Base-by-base conservation (phyloP, 2,329 filamentous ascomycete genomes). In the Rasamsonia emersonii region DNA sequence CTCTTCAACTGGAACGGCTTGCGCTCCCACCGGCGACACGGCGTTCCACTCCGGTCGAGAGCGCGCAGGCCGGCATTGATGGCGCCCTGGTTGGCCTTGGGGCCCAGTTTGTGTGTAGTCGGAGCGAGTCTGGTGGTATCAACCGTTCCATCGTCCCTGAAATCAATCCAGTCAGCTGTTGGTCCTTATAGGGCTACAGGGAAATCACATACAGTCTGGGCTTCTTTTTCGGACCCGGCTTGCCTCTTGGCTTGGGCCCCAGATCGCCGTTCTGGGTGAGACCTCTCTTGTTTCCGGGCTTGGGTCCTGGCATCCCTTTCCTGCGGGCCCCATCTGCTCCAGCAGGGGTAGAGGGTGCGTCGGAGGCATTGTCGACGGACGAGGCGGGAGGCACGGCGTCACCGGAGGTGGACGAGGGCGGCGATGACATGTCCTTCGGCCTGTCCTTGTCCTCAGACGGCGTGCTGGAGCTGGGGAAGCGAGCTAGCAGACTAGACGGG, bases 161-260 rank as follows among this genome's bases (percentile, higher is more conserved):
- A 14, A 11, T 5, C 18, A 19, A 33, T 25, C n/a, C 6, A 34
- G 28, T 39, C 30, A 45, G 32, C 28, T 25, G n/a, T 11, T 32
- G n/a, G 10, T 28, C 9, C 29, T 9, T n/a, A n/a, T n/a, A n/a
- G n/a, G n/a, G n/a, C n/a, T n/a, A n/a, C 4, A 9, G 14, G n/a
- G 6, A 9, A 18, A 10, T 18, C 19, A 9, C 86, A 65, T 81
- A 95, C 89, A 94, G 64, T 70, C 82, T 79, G 44, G 83, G 79
- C 67, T 93, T 94, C 76, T 95, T 94, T 75, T 95, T 96, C 0
- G 89, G 89, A 5, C 89, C 89, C 5, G 91, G 89, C 66, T 93
- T 93, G 54, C 82, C 82, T 54, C 84, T 70, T 33, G 79, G 69
- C 59, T 83, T 86, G n/a, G 79, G 68, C 16, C 65, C 53, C 19